These are phyloP conservation scores for Tolypocladium pustulatum DNA, from an alignment of 2,329 filamentous ascomycete species.

Conservation along the genomic window DNA sequence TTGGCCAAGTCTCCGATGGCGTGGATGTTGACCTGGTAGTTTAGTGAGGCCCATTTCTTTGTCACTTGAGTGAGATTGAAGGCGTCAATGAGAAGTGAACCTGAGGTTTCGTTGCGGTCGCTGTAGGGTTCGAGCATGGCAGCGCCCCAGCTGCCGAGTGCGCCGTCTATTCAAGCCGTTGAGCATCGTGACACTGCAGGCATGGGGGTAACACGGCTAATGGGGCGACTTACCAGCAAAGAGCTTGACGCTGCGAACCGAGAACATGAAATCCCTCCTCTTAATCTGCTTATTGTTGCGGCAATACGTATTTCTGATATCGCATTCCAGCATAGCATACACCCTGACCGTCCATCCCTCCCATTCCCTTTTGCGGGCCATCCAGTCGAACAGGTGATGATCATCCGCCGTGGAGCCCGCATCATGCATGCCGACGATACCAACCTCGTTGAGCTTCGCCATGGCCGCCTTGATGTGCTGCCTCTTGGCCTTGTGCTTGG, in stretches of 20 bases:
- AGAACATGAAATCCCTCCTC: constrained; percentile 37
- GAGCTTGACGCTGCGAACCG: constrained; percentile 55
- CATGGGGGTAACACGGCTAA: not conserved
- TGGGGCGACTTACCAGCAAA: constrained; percentile 45
- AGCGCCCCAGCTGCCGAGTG: constrained; percentile 60
- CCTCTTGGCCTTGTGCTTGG: constrained; percentile 38
- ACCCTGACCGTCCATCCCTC: constrained; percentile 51
- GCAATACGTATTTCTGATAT: constrained; percentile 54
- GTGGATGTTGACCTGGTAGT: constrained; percentile 62
- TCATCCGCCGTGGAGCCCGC: constrained; percentile 50
- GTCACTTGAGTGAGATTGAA: constrained; percentile 44
- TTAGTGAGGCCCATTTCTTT: constrained; percentile 45
- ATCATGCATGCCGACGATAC: constrained; percentile 59
- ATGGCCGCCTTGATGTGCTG: constrained; percentile 49
- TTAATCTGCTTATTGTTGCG: constrained; percentile 33
- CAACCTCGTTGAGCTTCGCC: constrained; percentile 49
- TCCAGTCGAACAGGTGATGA: constrained; percentile 40
- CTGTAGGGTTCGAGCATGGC: constrained; percentile 61
- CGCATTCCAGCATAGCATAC: constrained; percentile 59
- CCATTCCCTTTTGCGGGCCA: constrained; percentile 27
- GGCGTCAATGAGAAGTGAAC: constrained; percentile 58
- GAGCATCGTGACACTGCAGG: not conserved
- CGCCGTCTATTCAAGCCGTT: constrained; percentile 40
- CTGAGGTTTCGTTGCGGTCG: constrained; percentile 49
- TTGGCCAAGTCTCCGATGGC: constrained; percentile 63